Percentiles rank a stretch among this genome's conserved stretches.
These are phyloP conservation scores for Lecanicillium sp. DNA, from an alignment of 2,329 filamentous ascomycete species.

Conservation along the genomic window DNA sequence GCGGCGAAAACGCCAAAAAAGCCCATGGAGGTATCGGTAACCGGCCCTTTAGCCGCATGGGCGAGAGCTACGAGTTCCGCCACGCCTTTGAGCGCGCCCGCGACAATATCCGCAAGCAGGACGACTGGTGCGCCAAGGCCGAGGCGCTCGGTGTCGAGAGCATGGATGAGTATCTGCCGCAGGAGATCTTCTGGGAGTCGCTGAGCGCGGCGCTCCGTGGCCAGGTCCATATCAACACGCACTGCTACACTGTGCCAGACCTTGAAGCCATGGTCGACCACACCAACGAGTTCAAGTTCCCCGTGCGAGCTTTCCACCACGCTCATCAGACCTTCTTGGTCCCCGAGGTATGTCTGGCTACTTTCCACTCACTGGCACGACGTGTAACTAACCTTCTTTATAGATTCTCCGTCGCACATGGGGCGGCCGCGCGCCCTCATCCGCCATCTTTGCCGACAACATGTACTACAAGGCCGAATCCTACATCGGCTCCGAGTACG, in stretches of 20 bases:
- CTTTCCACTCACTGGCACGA: too few species aligned
- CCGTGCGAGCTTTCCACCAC: slow-evolving; percentile 10
- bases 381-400: slow-evolving; percentile 1
- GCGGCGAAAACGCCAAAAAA: slow-evolving; percentile 61
- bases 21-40: slow-evolving; percentile 49
- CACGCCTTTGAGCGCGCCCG: slow-evolving; percentile 59
- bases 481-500: slow-evolving; percentile 56
- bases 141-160: slow-evolving; percentile 39
- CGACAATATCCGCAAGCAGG: slow-evolving; percentile 48
- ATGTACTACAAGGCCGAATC: slow-evolving; percentile 67
- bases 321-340: slow-evolving; percentile 9
- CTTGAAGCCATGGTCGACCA: slow-evolving; percentile 63
- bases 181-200: slow-evolving; percentile 56
- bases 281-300: slow-evolving; percentile 64
- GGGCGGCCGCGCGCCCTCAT: slow-evolving; percentile 45
- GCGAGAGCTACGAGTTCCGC: slow-evolving; percentile 62
- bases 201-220: slow-evolving; percentile 56
- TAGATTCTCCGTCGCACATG: slow-evolving; percentile 49
- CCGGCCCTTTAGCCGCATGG: slow-evolving; percentile 52
- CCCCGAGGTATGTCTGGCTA: slow-evolving; percentile 42
- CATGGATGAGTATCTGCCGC: slow-evolving; percentile 51
- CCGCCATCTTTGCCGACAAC: slow-evolving; percentile 62
- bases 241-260: slow-evolving; percentile 64
- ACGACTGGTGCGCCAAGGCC: slow-evolving; percentile 60
- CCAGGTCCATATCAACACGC: slow-evolving; percentile 62